These are phyloP conservation scores for Carex arenaria DNA, from an alignment of 202 grass and related monocot species.

Conservation along the genomic window DNA sequence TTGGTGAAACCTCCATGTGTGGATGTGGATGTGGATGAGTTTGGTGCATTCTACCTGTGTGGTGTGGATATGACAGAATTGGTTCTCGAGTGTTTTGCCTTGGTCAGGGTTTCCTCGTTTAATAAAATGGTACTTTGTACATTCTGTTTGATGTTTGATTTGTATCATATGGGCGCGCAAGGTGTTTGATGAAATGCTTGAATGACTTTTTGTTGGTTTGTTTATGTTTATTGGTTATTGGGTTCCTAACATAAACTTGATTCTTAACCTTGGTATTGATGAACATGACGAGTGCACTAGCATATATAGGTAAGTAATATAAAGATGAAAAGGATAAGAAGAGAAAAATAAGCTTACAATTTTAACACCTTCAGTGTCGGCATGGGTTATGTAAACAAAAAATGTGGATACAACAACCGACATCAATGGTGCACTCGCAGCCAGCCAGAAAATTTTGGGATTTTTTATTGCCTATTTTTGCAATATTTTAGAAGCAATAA, in stretches of 20 bases:
- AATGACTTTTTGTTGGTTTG: neutral
- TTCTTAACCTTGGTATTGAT: too few species aligned
- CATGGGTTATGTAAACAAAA: constrained; percentile 69
- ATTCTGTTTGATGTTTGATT: too few species aligned
- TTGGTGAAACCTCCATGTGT: too few species aligned
- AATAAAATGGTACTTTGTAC: too few species aligned
- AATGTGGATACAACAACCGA: constrained; percentile 68
- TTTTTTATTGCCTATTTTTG: constrained; percentile 19
- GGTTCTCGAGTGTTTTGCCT: too few species aligned
- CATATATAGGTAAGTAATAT: neutral
- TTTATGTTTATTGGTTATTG: too few species aligned
- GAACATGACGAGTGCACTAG: neutral
- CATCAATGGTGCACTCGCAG: constrained; percentile 55
- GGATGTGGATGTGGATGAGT: too few species aligned
- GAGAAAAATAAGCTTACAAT: constrained; percentile 41
- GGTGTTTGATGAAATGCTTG: neutral
- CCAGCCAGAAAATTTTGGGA: constrained; percentile 55
- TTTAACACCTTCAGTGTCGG: constrained; percentile 58
- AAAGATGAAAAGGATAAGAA: neutral
- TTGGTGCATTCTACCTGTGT: too few species aligned
- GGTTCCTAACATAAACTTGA: too few species aligned
- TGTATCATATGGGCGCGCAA: neutral
- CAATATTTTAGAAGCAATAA: neutral
- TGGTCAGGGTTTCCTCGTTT: too few species aligned
- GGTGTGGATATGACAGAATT: too few species aligned